Conservation (phyloP, 2,329 filamentous ascomycete genomes). For the Lachnellula arida region DNA sequence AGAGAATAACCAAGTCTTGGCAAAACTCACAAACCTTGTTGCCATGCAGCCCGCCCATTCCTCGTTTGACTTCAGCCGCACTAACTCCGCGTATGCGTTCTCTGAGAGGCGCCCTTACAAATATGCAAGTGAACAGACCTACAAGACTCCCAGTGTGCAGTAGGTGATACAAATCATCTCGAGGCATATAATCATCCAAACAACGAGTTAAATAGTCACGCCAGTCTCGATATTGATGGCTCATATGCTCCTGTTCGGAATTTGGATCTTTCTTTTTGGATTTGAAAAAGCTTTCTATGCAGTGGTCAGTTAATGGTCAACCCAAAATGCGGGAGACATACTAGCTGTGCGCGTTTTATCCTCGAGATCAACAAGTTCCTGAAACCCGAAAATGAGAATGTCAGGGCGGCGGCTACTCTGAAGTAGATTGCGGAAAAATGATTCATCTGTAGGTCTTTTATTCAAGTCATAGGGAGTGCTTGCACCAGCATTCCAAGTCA, state of each 20-base stretch:
- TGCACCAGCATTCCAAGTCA: conserved; percentile 98
- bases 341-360: conserved; percentile 97
- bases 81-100: conserved; percentile 72
- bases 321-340: conserved; percentile 35
- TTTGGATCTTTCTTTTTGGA: conserved; percentile 77
- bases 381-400: conserved; percentile 92
- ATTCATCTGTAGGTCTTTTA: conserved; percentile 62
- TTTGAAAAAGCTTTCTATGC: conserved; percentile 74
- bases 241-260: conserved; percentile 85
- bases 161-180: conserved; percentile 73
- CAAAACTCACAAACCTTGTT: conserved; percentile 61
- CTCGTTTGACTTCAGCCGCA: conserved; percentile 84
- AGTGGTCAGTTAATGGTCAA: conserved; percentile 26
- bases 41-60: conserved; percentile 90
- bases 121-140: conserved; percentile 92
- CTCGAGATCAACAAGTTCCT: conserved; percentile 96
- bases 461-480: conserved; percentile 80
- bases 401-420: conserved; percentile 75
- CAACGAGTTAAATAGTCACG: conserved; percentile 79
- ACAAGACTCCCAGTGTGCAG: conserved; percentile 88
- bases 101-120: conserved; percentile 77
- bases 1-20: conserved; percentile 6
- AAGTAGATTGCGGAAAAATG: conserved; percentile 78
- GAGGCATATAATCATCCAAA: conserved; percentile 78
- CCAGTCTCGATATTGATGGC: conserved; percentile 96